Base-by-base conservation (phyloP, 441 rosid species). In the Aleurites moluccanus region DNA sequence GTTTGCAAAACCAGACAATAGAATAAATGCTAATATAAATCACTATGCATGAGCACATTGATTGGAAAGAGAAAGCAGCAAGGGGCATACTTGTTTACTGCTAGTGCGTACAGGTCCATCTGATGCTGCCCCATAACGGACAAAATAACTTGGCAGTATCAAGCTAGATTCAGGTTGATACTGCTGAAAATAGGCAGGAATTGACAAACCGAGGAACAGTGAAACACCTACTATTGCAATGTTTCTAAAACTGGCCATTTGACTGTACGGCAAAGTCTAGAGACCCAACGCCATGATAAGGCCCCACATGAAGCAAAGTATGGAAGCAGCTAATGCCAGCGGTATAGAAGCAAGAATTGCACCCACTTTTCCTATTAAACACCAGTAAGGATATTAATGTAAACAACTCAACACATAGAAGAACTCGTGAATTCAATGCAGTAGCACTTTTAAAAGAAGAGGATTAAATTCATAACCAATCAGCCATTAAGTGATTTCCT, bases 311-410 rank as follows among this genome's bases (percentile, higher is more conserved):
- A 92, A 94, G 87, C 99, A 94, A 73, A 94, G 83, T 45, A 88
- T 78, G 27, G 98, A 82, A 80, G 98, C 99, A 80, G 98, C 96
- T 79, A 95, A 83, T 69, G 99, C 92, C 76, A 75, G 84, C 44
- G 99, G 99, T 75, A 92, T 86, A 9, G 97, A 91, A 66, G 99
- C 96, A 72, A 92, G 98, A 84, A 89, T 78, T 2, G 98, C 98
- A 33, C 99, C 97, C 40, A 90, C 79, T 85, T 95, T 95, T 76
- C 97, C 99, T 92, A 81, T 75, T 64, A 77, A 60, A 47, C 52
- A 68, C 20, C 71, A 73, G 63, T 15, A 27, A 75, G 55, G 7
- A 67, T 64, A 63, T 78, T 56, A 77, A 28, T 60, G 56, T 20
- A 14, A n/a, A 44, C 1, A 30, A 59, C 23, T 33, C 35, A 15